Base-by-base conservation (phyloP, 495 filamentous ascomycete genomes). In the Friedmanniomyces simplex region DNA sequence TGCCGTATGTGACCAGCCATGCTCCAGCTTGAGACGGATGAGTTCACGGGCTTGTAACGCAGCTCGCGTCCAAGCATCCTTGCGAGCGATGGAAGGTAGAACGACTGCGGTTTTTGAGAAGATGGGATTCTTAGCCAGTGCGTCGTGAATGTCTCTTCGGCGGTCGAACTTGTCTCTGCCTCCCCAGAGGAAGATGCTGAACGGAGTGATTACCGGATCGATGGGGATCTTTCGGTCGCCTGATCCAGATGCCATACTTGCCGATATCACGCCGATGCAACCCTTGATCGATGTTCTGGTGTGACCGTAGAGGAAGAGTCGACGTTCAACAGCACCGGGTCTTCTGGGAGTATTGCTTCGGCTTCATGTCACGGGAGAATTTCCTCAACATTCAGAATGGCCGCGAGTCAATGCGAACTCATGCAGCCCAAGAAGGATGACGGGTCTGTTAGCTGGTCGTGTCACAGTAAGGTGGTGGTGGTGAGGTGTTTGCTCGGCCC, bases 111-210 rank as follows among this genome's bases (percentile, higher is more conserved):
- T 45, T 24, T 59, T 47, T n/a, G 49, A 53, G 43, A 59, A 59
- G 50, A 59, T 59, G n/a, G 57, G 57, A 37, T 59, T 54, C 21
- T 21, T 22, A 5, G 49, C 3, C 24, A 59, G 43, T 34, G 36
- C 57, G 18, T 47, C 24, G 16, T 56, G 57, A 25, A 59, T 53
- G 20, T 34, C 34, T 46, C 48, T 30, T 4, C 57, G 57, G 2
- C 57, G 49, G 10, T 16, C 32, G 41, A 59, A 59, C 34, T 54
- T 59, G 13, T 53, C 57, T 21, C 28, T 54, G 13, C 22, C 49
- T 3, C 57, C 57, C 57, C 49, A 59, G 28, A 59, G 57, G 42
- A 59, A 59, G 4, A 53, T 20, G 18, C 49, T 53, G 57, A 59
- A 59, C 18, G 37, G 49, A 11, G 25, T 50, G 22, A 54, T 50